These are phyloP conservation scores for Xylaria flabelliformis DNA, from an alignment of 495 filamentous ascomycete genomes.

Conservation along the genomic window DNA sequence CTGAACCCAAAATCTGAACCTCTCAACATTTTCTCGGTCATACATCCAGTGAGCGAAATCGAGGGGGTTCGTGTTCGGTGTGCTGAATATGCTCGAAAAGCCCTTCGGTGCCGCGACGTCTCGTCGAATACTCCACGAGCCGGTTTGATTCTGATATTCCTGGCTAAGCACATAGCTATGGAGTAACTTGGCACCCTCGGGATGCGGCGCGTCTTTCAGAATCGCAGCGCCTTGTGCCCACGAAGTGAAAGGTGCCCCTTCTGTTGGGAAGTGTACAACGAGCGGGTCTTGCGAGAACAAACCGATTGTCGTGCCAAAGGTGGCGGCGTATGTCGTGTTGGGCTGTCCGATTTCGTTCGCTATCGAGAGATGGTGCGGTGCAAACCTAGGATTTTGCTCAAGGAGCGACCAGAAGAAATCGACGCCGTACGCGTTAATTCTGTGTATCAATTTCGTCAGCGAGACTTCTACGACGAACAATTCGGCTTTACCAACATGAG, in stretches of 20 bases:
- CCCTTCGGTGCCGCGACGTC: not conserved
- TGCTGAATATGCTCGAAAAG: not conserved
- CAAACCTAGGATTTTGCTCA: not conserved
- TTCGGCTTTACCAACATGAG: not conserved
- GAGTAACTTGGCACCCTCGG: not conserved
- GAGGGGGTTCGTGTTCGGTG: not conserved
- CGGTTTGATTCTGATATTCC: not conserved
- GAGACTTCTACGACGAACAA: not conserved
- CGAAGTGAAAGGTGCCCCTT: not conserved
- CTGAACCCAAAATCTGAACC: not conserved
- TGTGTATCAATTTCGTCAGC: not conserved
- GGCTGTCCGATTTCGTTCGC: not conserved
- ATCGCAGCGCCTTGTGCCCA: slow-evolving; percentile 1
- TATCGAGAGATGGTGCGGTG: not conserved
- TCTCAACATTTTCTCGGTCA: not conserved
- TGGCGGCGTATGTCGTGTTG: not conserved
- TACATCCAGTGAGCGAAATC: not conserved
- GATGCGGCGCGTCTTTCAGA: not conserved
- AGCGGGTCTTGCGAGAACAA: not conserved
- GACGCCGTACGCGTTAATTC: not conserved
- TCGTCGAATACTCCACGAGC: not conserved
- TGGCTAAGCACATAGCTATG: not conserved
- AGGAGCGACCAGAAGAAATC: not conserved
- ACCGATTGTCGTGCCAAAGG: not conserved
- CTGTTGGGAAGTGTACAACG: not conserved